These are phyloP conservation scores for Symbiodinium natans DNA, from an alignment of 73 alveolate genomes.

Conservation along the genomic window DNA sequence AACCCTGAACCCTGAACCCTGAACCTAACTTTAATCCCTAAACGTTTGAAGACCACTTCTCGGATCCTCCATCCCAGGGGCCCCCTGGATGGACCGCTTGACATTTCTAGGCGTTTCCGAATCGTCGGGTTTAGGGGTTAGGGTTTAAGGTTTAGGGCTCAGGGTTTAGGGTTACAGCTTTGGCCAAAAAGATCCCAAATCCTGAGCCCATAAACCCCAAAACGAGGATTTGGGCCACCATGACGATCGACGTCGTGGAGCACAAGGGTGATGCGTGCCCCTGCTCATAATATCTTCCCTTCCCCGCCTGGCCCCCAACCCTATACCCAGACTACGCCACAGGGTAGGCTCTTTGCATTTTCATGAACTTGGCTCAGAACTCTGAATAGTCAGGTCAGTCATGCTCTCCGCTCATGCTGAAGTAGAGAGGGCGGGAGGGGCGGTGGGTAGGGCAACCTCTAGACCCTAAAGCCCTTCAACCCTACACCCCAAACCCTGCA, in stretches of 20 bases:
- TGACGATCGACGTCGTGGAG: conserved; percentile 92
- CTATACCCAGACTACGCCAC: not conserved
- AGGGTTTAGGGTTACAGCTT: not conserved
- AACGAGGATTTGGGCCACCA: conserved; percentile 70
- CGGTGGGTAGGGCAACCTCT: not conserved
- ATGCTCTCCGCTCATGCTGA: no score
- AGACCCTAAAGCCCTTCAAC: not conserved
- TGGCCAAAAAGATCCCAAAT: not conserved
- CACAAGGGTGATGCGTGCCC: conserved; percentile 56
- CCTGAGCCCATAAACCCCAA: no score
- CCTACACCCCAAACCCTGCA: not conserved
- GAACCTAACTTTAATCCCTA: not conserved
- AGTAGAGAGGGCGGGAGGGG: no score
- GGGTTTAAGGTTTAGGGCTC: not conserved
- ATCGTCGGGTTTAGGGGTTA: no score
- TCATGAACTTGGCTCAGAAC: not conserved
- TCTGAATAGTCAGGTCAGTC: no score
- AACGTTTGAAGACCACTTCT: no score
- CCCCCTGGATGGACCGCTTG: no score
- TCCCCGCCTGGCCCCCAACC: not conserved
- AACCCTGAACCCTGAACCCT: not conserved
- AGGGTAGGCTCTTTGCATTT: not conserved
- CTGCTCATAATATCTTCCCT: not conserved
- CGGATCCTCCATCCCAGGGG: no score
- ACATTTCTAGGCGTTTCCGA: no score